A percentile compares a stretch with the other conserved stretches of the same genome.
Evolutionary conservation across 108 stramenopile species (phyloP).

Genomic region (Conticribra guillardii): DNA sequence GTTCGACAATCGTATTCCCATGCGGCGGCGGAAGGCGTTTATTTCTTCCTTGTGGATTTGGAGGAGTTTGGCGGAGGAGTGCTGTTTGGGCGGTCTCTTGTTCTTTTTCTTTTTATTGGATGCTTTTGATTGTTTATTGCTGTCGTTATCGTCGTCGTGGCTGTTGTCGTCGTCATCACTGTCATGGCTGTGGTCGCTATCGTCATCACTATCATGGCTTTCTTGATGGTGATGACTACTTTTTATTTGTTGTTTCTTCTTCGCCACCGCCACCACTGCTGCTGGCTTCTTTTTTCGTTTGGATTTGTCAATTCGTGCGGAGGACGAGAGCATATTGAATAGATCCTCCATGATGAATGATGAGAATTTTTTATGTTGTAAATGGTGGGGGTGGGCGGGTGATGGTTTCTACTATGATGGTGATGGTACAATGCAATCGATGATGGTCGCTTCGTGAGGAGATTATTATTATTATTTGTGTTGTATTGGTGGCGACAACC

Average conservation of each 20-base stretch:
- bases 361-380: neutral
- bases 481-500: neutral
- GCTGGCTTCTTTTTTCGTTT: slow-evolving; percentile 63
- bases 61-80: slow-evolving; percentile 62
- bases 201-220: slow-evolving; percentile 14
- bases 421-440: neutral
- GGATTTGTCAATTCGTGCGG: slow-evolving; percentile 80
- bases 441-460: neutral
- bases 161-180: slow-evolving; percentile 18
- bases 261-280: neutral
- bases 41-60: slow-evolving; percentile 82
- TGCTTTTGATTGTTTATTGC: slow-evolving; percentile 14
- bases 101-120: slow-evolving; percentile 38
- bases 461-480: neutral
- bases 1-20: slow-evolving; percentile 72
- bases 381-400: neutral
- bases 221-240: slow-evolving; percentile 12
- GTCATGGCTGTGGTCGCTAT: slow-evolving; percentile 11
- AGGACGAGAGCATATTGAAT: slow-evolving; percentile 85
- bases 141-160: slow-evolving; percentile 3
- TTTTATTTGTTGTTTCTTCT: slow-evolving; percentile 1
- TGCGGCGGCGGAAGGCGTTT: slow-evolving; percentile 82
- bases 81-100: slow-evolving; percentile 70
- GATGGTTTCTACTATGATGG: neutral
- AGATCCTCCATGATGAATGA: slow-evolving; percentile 76